A percentile compares a stretch with the other conserved stretches of the same genome.
Evolutionary conservation across 257 asterid genomes (phyloP).

Genomic region (Sherardia arvensis): DNA sequence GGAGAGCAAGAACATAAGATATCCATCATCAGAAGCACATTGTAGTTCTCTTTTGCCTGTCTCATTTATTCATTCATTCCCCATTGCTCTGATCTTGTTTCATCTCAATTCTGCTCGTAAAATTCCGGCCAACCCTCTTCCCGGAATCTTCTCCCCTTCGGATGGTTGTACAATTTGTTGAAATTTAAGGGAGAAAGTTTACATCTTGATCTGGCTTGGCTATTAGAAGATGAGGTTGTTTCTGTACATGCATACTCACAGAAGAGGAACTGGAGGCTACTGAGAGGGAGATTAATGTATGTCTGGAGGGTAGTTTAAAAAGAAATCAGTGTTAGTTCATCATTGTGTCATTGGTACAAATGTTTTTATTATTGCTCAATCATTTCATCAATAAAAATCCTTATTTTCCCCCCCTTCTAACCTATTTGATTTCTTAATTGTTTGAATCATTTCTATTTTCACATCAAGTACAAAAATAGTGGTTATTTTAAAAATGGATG

Average conservation of each 20-base stretch:
- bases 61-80: constrained; percentile 61
- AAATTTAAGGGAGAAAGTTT: constrained; percentile 15
- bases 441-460: background rate
- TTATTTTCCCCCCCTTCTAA: background rate
- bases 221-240: constrained; percentile 28
- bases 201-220: constrained; percentile 15
- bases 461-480: background rate
- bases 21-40: constrained; percentile 26
- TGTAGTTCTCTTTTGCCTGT: constrained; percentile 31
- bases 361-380: constrained; percentile 44
- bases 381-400: constrained; percentile 35
- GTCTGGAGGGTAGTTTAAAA: constrained; percentile 27
- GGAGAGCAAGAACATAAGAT: constrained; percentile 9
- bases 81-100: constrained; percentile 24
- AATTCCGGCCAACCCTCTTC: constrained; percentile 15
- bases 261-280: constrained; percentile 35
- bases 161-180: constrained; percentile 19
- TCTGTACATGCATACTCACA: constrained; percentile 40
- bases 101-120: constrained; percentile 12
- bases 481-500: background rate
- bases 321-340: constrained; percentile 28
- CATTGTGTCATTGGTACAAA: constrained; percentile 34
- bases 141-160: constrained; percentile 9
- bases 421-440: background rate
- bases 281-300: constrained; percentile 21